Evolutionary conservation across 768 basidiomycete genomes (phyloP), one percentile per base, ranked within the genome.

Genomic region (Kwoniella heveanensis): DNA sequence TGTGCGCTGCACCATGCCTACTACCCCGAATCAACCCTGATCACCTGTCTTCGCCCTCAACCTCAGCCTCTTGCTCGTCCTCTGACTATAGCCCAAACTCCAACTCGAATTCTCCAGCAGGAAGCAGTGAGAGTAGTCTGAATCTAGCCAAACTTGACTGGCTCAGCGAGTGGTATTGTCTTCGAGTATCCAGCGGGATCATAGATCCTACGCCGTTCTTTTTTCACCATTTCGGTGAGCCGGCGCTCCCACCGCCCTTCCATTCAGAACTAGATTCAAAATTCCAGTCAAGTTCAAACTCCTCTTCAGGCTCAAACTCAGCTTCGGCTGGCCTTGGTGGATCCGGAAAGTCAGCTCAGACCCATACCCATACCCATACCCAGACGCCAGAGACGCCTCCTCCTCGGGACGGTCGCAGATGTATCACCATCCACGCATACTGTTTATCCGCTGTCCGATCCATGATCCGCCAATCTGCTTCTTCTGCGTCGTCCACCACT

Each of bases 1-100:
- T 72, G 6, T 72, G 71, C 60, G 59, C 65, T 6, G 48, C 27
- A 9, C 71, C 68, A 32, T 72, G 71, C 49, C 50, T 54, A 15
- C 8, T 55, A 12, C 67, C 67, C n/a, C 54, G 63, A 22, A 12
- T 58, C 32, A 32, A 6, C 13, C 32, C 32, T 13, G 13, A 6
- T 32, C 32, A 13, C 32, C 5, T 32, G 5, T 32, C 32, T n/a
- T n/a, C n/a, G n/a, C n/a, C 32, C 32, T 32, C 7, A 32, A 32
- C 5, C 32, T 32, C 32, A 32, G 7, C 13, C 32, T 5, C 32
- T 13, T 32, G 5, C 32, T 32, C 32, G 13, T 32, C 7, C 32
- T 32, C 32, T 32, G 32, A 32, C 5, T 32, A 32, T 32, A n/a
- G n/a, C n/a, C n/a, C n/a, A n/a, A n/a, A n/a, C n/a, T n/a, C n/a